A percentile compares a stretch with the other conserved stretches of the same genome.
Evolutionary conservation across 78 protist genomes (phyloP).

Genomic region (Mastigamoeba balamuthi): DNA sequence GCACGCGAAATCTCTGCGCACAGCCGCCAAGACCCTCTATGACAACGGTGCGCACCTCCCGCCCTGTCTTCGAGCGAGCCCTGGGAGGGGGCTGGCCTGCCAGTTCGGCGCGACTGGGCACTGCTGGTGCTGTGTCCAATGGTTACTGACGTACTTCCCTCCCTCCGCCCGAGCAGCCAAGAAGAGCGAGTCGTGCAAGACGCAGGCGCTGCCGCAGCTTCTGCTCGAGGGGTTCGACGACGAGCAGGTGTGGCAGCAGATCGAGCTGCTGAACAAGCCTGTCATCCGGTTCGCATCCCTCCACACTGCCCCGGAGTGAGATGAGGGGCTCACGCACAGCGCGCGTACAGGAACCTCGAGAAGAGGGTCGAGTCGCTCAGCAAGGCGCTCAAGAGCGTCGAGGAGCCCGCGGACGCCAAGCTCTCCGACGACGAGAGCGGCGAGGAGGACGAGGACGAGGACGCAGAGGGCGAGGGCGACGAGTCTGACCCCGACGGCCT

Average conservation of each 20-base stretch:
- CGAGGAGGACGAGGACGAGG: conserved; percentile 2
- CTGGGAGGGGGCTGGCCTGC: neutral
- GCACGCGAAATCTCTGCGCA: no score
- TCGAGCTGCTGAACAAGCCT: conserved; percentile 37
- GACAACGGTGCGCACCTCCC: neutral
- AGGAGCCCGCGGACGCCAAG: neutral
- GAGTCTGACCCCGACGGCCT: neutral
- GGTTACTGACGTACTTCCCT: no score
- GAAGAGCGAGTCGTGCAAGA: conserved; percentile 6
- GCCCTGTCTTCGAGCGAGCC: neutral
- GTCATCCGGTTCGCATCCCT: no score
- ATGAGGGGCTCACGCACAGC: no score
- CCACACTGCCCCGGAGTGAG: no score
- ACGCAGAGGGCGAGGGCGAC: neutral
- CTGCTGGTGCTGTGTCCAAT: neutral
- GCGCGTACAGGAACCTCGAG: neutral
- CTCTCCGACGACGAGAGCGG: neutral
- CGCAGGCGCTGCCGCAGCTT: conserved; percentile 14
- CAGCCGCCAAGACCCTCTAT: neutral
- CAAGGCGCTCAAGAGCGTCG: neutral
- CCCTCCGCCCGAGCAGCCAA: conserved; percentile 17
- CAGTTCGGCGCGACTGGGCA: neutral
- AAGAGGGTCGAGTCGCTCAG: neutral
- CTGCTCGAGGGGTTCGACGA: conserved; percentile 31
- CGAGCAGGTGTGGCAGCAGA: conserved; percentile 54